Evolutionary conservation across 371 early-diverging fungal genomes (phyloP).

Genomic region (Saksenaea vasiformis): DNA sequence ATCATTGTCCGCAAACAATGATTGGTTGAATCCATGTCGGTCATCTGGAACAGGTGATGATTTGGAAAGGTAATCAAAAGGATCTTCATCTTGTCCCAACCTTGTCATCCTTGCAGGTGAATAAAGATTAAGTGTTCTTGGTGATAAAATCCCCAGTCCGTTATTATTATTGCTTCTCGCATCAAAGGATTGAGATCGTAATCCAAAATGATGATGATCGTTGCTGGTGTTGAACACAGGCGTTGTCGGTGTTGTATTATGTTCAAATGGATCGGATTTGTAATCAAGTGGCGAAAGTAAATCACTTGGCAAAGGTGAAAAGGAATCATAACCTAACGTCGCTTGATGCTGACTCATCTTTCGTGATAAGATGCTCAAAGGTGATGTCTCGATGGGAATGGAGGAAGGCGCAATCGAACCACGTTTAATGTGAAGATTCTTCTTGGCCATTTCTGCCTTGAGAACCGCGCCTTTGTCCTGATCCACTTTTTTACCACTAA

Average conservation of each 20-base stretch:
- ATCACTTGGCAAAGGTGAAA: conserved; percentile 64
- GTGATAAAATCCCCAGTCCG: conserved; percentile 21
- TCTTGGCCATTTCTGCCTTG: conserved; percentile 55
- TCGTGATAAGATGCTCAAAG: conserved; percentile 21
- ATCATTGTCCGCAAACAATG: conserved; percentile 14
- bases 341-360: conserved; percentile 25
- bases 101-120: conserved; percentile 7
- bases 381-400: conserved; percentile 17
- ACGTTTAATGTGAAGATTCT: conserved; percentile 49
- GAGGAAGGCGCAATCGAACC: conserved; percentile 19
- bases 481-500: conserved; percentile 43
- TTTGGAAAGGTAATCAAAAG: conserved; percentile 90
- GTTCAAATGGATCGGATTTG: conserved; percentile 53
- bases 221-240: conserved; percentile 29
- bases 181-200: conserved; percentile 42
- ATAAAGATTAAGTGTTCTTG: conserved; percentile 29
- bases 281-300: conserved; percentile 63
- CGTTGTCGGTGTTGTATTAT: conserved; percentile 35
- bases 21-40: conserved; percentile 11
- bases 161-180: conserved; percentile 18
- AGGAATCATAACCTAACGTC: conserved; percentile 26
- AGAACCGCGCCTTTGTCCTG: conserved; percentile 36
- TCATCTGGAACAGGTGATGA: conserved; percentile 51
- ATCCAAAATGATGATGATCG: conserved; percentile 26
- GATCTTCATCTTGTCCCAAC: conserved; percentile 71